These are phyloP conservation scores for Papiliotrema terrestris DNA, from an alignment of 1,284 basidiomycete genomes.

Conservation along the genomic window DNA sequence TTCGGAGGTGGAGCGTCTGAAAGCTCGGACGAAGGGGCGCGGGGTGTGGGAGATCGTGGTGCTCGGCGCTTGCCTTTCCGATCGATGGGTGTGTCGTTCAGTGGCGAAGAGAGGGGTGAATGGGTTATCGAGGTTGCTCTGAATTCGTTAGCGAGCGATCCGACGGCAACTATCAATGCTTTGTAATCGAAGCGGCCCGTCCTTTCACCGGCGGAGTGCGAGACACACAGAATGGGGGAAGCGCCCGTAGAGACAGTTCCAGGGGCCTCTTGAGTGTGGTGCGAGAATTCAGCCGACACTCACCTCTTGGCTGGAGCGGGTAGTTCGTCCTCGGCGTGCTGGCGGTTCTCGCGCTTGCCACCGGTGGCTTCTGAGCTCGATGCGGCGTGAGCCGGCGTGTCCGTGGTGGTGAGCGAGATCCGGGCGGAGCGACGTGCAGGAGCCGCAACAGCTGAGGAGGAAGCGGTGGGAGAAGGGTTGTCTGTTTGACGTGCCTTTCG, in stretches of 20 bases:
- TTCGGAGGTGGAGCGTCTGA: not conserved
- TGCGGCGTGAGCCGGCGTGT: too few relatives aligned
- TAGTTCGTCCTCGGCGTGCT: not conserved
- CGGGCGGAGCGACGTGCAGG: too few relatives aligned
- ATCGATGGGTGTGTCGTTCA: constrained; percentile 13
- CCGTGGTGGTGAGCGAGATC: too few relatives aligned
- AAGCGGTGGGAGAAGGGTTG: not conserved
- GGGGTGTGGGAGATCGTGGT: constrained; percentile 15
- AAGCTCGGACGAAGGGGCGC: not conserved
- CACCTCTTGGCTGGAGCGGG: not conserved
- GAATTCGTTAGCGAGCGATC: not conserved
- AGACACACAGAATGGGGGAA: too few relatives aligned
- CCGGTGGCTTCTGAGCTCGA: not conserved
- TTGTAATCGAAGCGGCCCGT: too few relatives aligned
- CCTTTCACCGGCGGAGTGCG: too few relatives aligned
- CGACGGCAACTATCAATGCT: too few relatives aligned
- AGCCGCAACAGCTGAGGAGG: too few relatives aligned
- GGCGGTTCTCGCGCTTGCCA: constrained; percentile 1
- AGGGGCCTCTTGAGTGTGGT: too few relatives aligned
- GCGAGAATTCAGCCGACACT: not conserved
- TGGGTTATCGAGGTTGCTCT: too few relatives aligned
- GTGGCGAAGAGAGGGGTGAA: too few relatives aligned
- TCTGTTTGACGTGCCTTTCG: not conserved
- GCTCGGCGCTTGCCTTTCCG: constrained; percentile 45
- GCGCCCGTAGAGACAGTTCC: not conserved